Evolutionary conservation across 768 basidiomycete species (phyloP), one percentile per base, ranked within the genome.

Genomic region (Leccinum subgranulosum): DNA sequence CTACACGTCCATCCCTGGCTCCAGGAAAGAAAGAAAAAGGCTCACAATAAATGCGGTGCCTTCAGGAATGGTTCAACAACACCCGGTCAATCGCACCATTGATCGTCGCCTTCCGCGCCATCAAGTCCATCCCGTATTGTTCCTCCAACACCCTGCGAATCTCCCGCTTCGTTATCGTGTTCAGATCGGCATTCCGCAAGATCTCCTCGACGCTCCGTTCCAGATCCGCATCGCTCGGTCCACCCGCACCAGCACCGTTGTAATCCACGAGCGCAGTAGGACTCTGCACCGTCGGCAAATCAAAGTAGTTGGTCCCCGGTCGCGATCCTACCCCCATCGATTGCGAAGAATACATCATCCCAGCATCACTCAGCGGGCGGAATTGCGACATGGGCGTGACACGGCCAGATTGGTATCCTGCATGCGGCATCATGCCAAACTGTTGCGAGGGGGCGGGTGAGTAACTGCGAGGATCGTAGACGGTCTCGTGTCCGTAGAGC

Each of bases 121-220:
- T 82, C 57, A 98, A 74, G 69, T 90, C 90, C 76, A 86, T 84
- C 33, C 87, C 88, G 68, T 88, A 97, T 59, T 80, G 81, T 58
- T 85, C 84, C 73, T 98, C 95, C 34, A 99, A 77, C 66, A 85
- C 84, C 55, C 85, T 79, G 39, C 96, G 83, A 51, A 99, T 87
- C 64, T 88, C 90, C 64, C 95, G 86, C 77, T 98, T 98, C 52
- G 96, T 98, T 57, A 97, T 81, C 11, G n/a, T n/a, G n/a, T n/a
- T n/a, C n/a, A n/a, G n/a, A n/a, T n/a, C n/a, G n/a, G n/a, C n/a
- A n/a, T n/a, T n/a, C 17, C 81, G 81, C 53, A 98, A 76, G 41
- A 97, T 79, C 17, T 84, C 81, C 60, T 88, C 82, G 3, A 95
- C 88, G 1, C 85, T 82, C 14, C 76, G 78, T 46, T 92, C 89